These are phyloP conservation scores for Ceratocystis colombiana DNA, from an alignment of 2,329 filamentous ascomycete species.

Conservation along the genomic window DNA sequence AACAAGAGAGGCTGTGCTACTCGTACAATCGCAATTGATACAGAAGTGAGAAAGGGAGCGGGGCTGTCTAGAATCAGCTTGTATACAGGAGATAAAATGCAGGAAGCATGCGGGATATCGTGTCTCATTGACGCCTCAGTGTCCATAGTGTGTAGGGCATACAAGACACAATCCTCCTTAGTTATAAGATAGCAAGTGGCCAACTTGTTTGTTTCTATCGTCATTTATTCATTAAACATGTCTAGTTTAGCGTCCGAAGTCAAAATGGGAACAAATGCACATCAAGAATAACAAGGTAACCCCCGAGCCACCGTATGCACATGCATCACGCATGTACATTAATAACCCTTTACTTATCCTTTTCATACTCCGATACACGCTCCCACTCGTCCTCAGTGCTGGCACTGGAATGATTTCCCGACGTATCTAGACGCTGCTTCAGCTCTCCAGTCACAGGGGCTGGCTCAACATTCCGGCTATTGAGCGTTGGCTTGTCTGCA, in stretches of 20 bases:
- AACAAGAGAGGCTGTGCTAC: not conserved
- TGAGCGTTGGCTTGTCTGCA: constrained; percentile 27
- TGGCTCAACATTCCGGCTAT: constrained; percentile 34
- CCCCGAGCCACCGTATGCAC: not conserved
- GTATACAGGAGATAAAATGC: too few species aligned
- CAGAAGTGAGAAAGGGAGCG: not conserved
- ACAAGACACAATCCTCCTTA: too few species aligned
- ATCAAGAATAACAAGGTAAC: not conserved
- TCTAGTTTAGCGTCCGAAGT: not conserved
- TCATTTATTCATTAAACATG: not conserved
- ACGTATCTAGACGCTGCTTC: constrained; percentile 38
- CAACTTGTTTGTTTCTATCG: not conserved
- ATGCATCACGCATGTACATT: not conserved
- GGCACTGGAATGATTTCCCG: constrained; percentile 45
- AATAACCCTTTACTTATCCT: constrained; percentile 40
- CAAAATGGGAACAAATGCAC: not conserved
- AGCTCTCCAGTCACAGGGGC: constrained; percentile 38
- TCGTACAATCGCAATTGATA: not conserved
- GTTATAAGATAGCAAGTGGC: not conserved
- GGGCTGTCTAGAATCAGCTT: too few species aligned
- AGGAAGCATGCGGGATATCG: too few species aligned
- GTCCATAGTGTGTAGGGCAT: too few species aligned
- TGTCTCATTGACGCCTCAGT: too few species aligned
- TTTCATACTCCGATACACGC: constrained; percentile 70
- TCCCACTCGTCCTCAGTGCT: constrained; percentile 98